Evolutionary conservation across 495 filamentous ascomycete species (phyloP), one percentile per base, ranked within the genome.

Genomic region (Recurvomyces mirabilis): DNA sequence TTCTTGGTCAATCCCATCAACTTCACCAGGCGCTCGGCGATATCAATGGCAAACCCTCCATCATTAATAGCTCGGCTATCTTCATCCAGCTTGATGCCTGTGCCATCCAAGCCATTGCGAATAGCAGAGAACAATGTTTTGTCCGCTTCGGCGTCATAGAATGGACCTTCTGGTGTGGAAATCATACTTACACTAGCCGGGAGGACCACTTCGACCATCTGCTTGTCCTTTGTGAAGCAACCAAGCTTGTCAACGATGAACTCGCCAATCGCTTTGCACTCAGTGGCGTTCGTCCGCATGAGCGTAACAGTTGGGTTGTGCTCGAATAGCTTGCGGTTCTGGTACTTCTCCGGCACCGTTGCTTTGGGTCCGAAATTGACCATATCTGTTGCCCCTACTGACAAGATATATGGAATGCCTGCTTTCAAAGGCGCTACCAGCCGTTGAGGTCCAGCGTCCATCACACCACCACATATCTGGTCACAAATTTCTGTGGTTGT

Each of bases 401-500:
- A 74, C 3, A 85, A 61, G 10, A 85, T 60, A 20, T 77, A 66
- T 0, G 80, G 79, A 10, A 84, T 68, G 1, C 75, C 71, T 15
- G 52, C 58, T 43, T 61, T 60, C 4, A 68, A 66, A 10, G 74
- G 73, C 0, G 72, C 72, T 2, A 60, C 61, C n/a, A 85, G 61
- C 23, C 81, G 59, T 1, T 52, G 51, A 6, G 61, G 54, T 0
- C 73, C 78, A 5, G 77, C 75, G 48, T 64, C 66, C 56, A 84
- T 68, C 15, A 74, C 65, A 1, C 79, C 79, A 1, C 78, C 81
- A 4, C 73, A 68, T 0, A 81, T 37, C 28, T 74, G 61, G 47
- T 84, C 79, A 7, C 67, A 69, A 3, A 84, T 63, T 56, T 84
- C 81, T 0, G 76, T 79, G 0, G 79, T 83, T 2, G 81, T 85